These are phyloP conservation scores for Melocanna baccifera DNA, from an alignment of 176 grass and related monocot species.

Conservation along the genomic window DNA sequence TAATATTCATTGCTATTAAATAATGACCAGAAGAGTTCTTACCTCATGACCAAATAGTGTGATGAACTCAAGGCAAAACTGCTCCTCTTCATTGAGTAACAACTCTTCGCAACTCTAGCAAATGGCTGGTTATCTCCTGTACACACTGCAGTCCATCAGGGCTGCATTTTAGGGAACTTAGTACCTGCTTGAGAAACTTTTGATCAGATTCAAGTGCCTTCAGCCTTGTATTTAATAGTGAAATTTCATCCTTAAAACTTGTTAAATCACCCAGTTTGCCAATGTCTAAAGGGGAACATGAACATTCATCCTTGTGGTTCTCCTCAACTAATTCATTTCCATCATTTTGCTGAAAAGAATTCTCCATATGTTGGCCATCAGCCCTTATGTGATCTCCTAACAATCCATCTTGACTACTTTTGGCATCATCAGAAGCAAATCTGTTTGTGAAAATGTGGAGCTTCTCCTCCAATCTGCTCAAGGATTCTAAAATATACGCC, in stretches of 20 bases:
- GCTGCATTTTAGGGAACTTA: conserved; percentile 43
- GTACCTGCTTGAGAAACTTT: conserved; percentile 47
- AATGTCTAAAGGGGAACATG: not conserved
- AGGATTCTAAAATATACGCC: conserved; percentile 50
- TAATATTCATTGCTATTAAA: not conserved
- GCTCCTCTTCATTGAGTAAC: conserved; percentile 5
- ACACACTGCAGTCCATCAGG: conserved; percentile 46
- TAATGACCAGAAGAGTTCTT: not conserved
- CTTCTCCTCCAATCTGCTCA: conserved; percentile 52
- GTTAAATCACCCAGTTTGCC: not conserved
- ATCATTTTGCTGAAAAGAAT: conserved; percentile 1
- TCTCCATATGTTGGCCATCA: not conserved
- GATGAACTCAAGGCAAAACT: conserved; percentile 10
- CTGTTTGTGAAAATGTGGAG: conserved; percentile 32
- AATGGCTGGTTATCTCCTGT: conserved; percentile 53
- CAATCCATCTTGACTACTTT: not conserved
- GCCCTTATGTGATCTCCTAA: conserved; percentile 13
- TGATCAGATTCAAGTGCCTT: conserved; percentile 56
- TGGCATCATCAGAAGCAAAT: conserved; percentile 30
- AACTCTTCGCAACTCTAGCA: conserved; percentile 53
- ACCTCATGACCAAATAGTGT: conserved; percentile 12
- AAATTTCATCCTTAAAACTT: conserved; percentile 38
- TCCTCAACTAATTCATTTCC: conserved; percentile 6
- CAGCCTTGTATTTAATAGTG: conserved; percentile 35
- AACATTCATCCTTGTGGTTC: conserved; percentile 12